phyloP scores from a whole-genome alignment of 192 early-diverging fungal species.

The Backusella macrospora region DNA sequence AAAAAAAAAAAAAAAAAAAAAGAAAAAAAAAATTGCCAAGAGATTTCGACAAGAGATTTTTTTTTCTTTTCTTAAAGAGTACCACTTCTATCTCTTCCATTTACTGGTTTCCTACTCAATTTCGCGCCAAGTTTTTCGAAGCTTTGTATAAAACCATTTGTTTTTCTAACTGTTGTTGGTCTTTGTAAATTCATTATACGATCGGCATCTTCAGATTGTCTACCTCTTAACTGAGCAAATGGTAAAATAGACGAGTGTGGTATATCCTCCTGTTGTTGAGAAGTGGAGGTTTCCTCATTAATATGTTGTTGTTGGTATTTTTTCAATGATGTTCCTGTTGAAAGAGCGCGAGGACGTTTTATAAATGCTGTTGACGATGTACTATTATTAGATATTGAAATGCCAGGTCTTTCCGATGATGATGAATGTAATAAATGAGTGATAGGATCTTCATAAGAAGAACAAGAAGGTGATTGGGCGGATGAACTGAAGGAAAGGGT shows the following conservation, averaged over 20 bases:
- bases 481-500: neutral
- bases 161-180: neutral
- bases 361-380: neutral
- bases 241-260: neutral
- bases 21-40: neutral
- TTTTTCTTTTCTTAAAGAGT: neutral
- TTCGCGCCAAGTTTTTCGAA: neutral
- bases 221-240: neutral
- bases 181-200: neutral
- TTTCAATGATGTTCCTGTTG: neutral
- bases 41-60: constrained; percentile 4
- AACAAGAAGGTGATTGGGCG: neutral
- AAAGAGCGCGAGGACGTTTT: neutral
- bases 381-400: neutral
- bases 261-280: neutral
- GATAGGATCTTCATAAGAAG: neutral
- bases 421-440: neutral
- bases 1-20: neutral
- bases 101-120: neutral
- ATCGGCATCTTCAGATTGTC: constrained; percentile 5
- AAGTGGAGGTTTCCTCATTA: neutral
- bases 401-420: constrained; percentile 3
- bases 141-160: constrained; percentile 17
- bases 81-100: constrained; percentile 18
- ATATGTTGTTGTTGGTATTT: neutral